Base-by-base conservation (phyloP, 495 filamentous ascomycete species). In the Sordaria brevicollis region DNA sequence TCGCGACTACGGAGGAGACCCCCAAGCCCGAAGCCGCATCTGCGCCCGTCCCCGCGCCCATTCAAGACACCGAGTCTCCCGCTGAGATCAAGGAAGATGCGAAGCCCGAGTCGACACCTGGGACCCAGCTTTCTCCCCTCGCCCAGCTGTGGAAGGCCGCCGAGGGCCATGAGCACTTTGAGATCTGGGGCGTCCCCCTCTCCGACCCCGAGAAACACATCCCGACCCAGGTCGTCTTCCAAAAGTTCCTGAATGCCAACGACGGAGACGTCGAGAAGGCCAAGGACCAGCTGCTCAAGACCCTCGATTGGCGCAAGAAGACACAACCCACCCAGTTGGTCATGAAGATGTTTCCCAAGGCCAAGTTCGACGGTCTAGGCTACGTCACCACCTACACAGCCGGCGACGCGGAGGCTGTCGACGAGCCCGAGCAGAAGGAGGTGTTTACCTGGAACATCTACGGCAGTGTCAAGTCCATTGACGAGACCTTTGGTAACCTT, bases 161-260 rank as follows among this genome's bases (percentile, higher is more conserved):
- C 39, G 70, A 81, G 71, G 72, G 72, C 5, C 71, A 74, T 65
- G 74, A 74, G 36, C 84, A 94, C 75, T 76, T 79, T 41, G 91
- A 95, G 78, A 88, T 96, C 82, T 97, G 92, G 89, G 93, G 93
- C 13, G 86, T 97, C 43, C 79, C 81, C 9, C 78, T 87, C 65
- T 83, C 83, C 66, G 85, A 87, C 43, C 82, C 82, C 17, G 77
- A 74, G 1, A 80, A 75, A 5, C 86, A 91, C 74, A 81, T 93
- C 54, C 89, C 87, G 57, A 94, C 89, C n/a, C 87, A 88, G 74
- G 88, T 96, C 70, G 86, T 97, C 62, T 79, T 96, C 67, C 92
- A 96, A 76, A 97, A 97, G 82, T 97, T 93, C 80, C 87, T 97
- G 35, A 91, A 93, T 69, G 93, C 93, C 73, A 97, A 96, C 75